Percentiles rank a stretch among this genome's conserved stretches.
phyloP scores from a whole-genome alignment of 1,284 basidiomycete species.

The Pisolithus thermaeus region DNA sequence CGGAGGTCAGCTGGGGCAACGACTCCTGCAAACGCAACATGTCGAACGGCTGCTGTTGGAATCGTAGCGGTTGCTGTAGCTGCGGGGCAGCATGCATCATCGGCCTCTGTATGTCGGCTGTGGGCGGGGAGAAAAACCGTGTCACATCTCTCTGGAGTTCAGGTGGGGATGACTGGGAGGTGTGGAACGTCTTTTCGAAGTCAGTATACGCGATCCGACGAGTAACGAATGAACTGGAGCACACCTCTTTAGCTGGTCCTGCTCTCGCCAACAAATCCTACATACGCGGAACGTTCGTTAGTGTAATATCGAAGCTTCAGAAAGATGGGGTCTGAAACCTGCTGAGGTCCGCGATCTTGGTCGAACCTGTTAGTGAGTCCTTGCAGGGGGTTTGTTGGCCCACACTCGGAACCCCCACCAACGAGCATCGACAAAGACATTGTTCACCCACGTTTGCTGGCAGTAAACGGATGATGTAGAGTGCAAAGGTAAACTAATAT shows the following conservation, averaged over 20 bases:
- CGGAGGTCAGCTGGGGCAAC: conserved; percentile 35
- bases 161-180: conserved; percentile 39
- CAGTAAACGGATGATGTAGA: too few relatives aligned
- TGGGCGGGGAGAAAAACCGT: conserved; percentile 52
- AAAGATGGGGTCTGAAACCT: conserved; percentile 39
- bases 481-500: not conserved
- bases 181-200: conserved; percentile 50
- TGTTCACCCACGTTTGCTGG: conserved; percentile 1
- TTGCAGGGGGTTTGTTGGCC: conserved; percentile 77
- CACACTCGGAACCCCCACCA: conserved; percentile 69
- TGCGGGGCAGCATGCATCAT: not conserved
- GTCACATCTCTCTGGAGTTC: conserved; percentile 58
- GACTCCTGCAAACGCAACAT: conserved; percentile 50
- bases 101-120: not conserved
- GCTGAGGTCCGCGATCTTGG: conserved; percentile 70
- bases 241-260: conserved; percentile 54
- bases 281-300: conserved; percentile 1
- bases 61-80: not conserved
- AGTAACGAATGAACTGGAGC: conserved; percentile 8
- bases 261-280: conserved; percentile 64
- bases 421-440: conserved; percentile 78
- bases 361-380: conserved; percentile 72
- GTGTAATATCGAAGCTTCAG: not conserved
- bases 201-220: not conserved
- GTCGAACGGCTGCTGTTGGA: conserved; percentile 36